Base-by-base conservation (phyloP, 2,329 filamentous ascomycete genomes). In the Pyrenophora teres region DNA sequence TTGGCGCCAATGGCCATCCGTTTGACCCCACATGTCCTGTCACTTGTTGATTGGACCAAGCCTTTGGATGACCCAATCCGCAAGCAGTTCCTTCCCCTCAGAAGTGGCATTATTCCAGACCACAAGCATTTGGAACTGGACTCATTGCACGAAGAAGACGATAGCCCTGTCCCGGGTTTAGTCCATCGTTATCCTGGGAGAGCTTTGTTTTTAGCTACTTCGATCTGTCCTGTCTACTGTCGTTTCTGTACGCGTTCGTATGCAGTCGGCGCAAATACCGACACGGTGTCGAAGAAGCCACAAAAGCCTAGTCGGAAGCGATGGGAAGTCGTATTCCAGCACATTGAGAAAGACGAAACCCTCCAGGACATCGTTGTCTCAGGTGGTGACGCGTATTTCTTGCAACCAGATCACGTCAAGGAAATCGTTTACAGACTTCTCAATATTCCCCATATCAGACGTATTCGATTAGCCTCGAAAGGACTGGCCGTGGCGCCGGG, bases 181-280 rank as follows among this genome's bases (percentile, higher is more conserved):
- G 82, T 87, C 2, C 84, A 87, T 65, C 77, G 84, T n/a, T 87
- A 88, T 64, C 80, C 80, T 0, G 83, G 86, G 52, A 86, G 84
- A 67, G 84, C 81, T 2, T 68, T 87, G 5, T 85, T 87, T 47
- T 71, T 87, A 49, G 83, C 82, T 10, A 81, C 78, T 0, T 83
- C 81, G 2, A 80, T 84, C 13, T 87, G 84, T 59, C 84, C 84
- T 0, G 82, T 84, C 0, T 86, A 86, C 65, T 87, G 85, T 69
- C 75, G 78, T 43, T 87, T 80, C 62, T 87, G 85, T 69, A 87
- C 84, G 1, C 79, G 84, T 9, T 82, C 82, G 0, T 84, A 84
- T 56, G 79, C 79, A 0, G 79, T 87, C 2, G 85, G 85, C 0
- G 77, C 71, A 9, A 71, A 81, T 50, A 87, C 83, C 1, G 77